Conservation (phyloP, 2,329 filamentous ascomycete genomes). For the Ampelomyces quisqualis region DNA sequence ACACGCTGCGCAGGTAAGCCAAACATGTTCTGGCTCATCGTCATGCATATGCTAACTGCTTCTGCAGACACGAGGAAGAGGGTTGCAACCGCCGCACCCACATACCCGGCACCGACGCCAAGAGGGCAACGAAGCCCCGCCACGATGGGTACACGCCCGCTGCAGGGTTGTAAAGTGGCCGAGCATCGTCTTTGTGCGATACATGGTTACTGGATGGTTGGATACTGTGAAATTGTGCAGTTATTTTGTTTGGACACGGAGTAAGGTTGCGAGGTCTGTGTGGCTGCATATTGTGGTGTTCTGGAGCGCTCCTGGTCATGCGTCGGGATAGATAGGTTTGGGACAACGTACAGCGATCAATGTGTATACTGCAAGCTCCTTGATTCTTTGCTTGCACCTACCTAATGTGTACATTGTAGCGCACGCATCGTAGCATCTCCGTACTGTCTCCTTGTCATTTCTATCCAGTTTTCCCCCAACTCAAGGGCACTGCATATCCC, state of each 20-base stretch:
- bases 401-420: too few species aligned
- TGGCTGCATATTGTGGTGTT: conserved; percentile 23
- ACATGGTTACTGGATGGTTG: too few species aligned
- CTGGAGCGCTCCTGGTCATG: conserved; percentile 6
- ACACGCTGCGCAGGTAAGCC: conserved; percentile 74
- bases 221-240: conserved; percentile 3
- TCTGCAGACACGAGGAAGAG: conserved; percentile 69
- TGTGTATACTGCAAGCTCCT: too few species aligned
- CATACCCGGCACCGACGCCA: conserved; percentile 12
- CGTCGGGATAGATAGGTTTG: conserved; percentile 13
- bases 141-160: conserved; percentile 3
- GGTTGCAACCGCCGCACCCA: conserved; percentile 65
- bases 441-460: background rate
- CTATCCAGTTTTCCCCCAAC: background rate
- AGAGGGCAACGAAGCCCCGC: conserved; percentile 14
- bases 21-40: background rate
- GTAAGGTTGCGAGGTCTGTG: conserved; percentile 7
- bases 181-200: too few species aligned
- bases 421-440: too few species aligned
- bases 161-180: conserved; percentile 5
- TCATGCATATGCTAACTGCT: conserved; percentile 17
- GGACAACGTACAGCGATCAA: conserved; percentile 8
- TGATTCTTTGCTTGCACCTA: too few species aligned
- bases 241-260: conserved; percentile 2
- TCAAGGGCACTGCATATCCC: too few species aligned